Base-by-base conservation (phyloP, 768 basidiomycete species). In the Holtermannia corniformis region DNA sequence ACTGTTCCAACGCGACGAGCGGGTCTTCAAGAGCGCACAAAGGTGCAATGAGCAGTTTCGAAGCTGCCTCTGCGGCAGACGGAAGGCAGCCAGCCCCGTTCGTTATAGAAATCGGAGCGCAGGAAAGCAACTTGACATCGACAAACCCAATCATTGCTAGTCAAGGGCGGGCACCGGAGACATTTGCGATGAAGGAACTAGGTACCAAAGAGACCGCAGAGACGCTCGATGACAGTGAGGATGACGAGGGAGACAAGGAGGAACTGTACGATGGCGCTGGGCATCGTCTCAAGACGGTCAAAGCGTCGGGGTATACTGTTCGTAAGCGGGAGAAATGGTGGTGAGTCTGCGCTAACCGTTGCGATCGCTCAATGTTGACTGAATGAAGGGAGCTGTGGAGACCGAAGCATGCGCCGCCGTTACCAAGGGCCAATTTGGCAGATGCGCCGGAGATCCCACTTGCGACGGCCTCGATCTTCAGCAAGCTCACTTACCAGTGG, bases 381-480 rank as follows among this genome's bases (percentile, higher is more conserved):
- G 44, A n/a, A n/a, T n/a, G 41, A 46, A 65, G 65, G 63, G 68
- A 72, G 57, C 32, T 73, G 50, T 71, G 82, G 83, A 73, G 80
- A 52, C 84, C 84, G 1, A 75, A 75, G 44, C 74, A 80, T 42
- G 77, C 77, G 1, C 84, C 82, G 0, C 78, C 80, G 0, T 79
- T 80, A 3, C 75, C 84, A 1, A 80, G 78, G 11, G 60, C 67
- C 5, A 78, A 78, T 1, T 70, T 86, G 14, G 77, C 78, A n/a
- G 79, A 81, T 56, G 84, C 82, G 0, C 61, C 80, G 73, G 63
- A 79, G 41, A 82, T 80, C 27, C 85, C 86, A 0, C 67, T 84
- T 14, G 78, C 76, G 0, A 70, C 72, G 14, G 82, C 82, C 3
- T 83, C 79, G 25, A 63, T 82, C 20, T 63, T 85, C 44, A 80